Base-by-base conservation (phyloP, 2,329 filamentous ascomycete genomes). In the Talaromyces sp. region DNA sequence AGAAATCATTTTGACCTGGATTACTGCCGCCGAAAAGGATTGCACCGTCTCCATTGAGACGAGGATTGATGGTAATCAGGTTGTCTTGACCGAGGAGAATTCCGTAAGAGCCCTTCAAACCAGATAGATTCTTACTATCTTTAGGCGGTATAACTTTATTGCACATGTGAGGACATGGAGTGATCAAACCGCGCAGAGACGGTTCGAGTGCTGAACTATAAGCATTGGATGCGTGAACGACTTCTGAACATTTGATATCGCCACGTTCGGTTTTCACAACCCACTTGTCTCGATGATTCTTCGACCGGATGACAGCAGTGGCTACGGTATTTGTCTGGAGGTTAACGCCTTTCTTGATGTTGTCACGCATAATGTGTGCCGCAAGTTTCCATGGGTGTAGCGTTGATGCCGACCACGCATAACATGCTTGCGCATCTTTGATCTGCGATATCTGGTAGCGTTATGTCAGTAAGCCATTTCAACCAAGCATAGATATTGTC, bases 361-460 rank as follows among this genome's bases (percentile, higher is more conserved):
- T 59, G 22, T 43, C 22, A 45, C 56, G 56, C 56, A 59, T 59
- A 59, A 59, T n/a, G 27, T 59, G 56, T 45, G 56, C 56, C 13
- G 56, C 56, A 59, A 59, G 36, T 17, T 59, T 59, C 56, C 56
- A 59, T 11, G 56, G 56, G 19, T 59, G 56, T 19, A 59, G 36
- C 8, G 56, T 59, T 45, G 56, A 59, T 59, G 36, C 56, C 36
- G 56, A 15, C 56, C 56, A 59, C 7, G 56, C 56, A 45, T 59
- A 59, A 45, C 56, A 59, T 29, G 56, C 56, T 29, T 59, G 38
- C 45, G 56, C 56, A 40, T 59, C 56, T 59, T 59, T 59, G 38
- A 59, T 45, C 40, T 59, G 56, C 25, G 56, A 59, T 31, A 59
- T 45, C 56, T 59, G n/a, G n/a, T 22, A 17, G 19, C 25, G 15